Evolutionary conservation across 108 stramenopile species (phyloP).

Genomic region (Nitzschia putrida): DNA sequence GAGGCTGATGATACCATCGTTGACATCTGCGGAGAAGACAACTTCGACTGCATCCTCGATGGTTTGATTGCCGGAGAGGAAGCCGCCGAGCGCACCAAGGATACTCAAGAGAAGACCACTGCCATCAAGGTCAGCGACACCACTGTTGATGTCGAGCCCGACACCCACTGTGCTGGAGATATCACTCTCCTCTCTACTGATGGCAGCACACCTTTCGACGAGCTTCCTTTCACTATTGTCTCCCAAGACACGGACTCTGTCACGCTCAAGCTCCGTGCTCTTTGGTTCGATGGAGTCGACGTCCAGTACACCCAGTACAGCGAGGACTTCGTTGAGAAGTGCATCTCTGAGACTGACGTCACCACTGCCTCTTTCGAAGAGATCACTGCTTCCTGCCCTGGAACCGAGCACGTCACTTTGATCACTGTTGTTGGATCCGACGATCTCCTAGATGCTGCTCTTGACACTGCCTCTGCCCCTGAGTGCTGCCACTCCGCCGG

Average conservation of each 20-base stretch:
- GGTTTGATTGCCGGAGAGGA: neutral
- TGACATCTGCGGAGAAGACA: conserved; percentile 9
- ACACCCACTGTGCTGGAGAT: neutral
- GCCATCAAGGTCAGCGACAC: no score
- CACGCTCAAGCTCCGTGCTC: neutral
- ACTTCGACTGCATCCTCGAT: neutral
- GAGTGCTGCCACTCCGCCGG: neutral
- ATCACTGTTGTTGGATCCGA: neutral
- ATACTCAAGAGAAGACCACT: neutral
- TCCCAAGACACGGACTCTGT: neutral
- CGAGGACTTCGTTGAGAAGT: neutral
- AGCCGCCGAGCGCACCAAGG: neutral
- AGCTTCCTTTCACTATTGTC: no score
- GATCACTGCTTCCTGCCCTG: neutral
- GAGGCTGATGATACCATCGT: neutral
- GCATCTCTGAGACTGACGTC: neutral
- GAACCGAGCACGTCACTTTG: neutral
- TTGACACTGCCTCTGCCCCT: neutral
- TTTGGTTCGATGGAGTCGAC: neutral
- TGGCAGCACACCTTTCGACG: neutral
- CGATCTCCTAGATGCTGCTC: neutral
- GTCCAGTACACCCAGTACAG: no score
- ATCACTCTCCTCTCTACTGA: neutral
- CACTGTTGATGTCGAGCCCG: neutral
- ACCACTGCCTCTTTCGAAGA: neutral